Evolutionary conservation across 352 stramenopile genomes (phyloP).

Genomic region (Phytophthora lateralis): DNA sequence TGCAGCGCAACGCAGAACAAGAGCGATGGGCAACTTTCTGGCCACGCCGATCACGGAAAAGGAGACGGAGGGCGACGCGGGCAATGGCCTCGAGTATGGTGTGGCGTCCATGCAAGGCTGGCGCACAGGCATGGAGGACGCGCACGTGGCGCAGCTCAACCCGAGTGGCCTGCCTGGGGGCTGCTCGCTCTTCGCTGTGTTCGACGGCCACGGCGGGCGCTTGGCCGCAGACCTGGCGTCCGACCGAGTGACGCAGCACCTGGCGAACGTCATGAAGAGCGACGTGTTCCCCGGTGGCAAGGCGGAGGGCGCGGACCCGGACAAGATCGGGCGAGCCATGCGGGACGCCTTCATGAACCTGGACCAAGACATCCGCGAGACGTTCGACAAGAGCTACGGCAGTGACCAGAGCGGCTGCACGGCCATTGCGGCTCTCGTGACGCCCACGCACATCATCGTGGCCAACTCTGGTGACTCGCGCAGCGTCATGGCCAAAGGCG

Average conservation of each 20-base stretch:
- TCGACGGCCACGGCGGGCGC: slow-evolving; percentile 77
- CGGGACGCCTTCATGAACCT: slow-evolving; percentile 68
- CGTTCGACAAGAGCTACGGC: slow-evolving; percentile 50
- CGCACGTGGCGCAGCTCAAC: slow-evolving; percentile 67
- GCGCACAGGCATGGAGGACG: slow-evolving; percentile 85
- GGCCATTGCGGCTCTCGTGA: slow-evolving; percentile 75
- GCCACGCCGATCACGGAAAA: slow-evolving; percentile 80
- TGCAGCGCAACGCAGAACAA: neutral
- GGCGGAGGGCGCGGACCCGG: slow-evolving; percentile 40
- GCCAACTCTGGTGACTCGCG: slow-evolving; percentile 85
- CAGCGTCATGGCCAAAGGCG: slow-evolving; percentile 66
- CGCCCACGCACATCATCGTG: slow-evolving; percentile 73
- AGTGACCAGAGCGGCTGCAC: slow-evolving; percentile 81
- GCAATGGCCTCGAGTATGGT: slow-evolving; percentile 67
- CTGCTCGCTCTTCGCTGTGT: slow-evolving; percentile 80
- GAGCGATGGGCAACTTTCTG: slow-evolving; percentile 84
- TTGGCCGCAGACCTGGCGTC: slow-evolving; percentile 60
- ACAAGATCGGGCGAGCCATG: slow-evolving; percentile 64
- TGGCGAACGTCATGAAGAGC: slow-evolving; percentile 44
- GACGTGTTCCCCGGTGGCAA: slow-evolving; percentile 42
- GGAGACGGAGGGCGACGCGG: slow-evolving; percentile 53
- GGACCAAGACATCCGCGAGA: slow-evolving; percentile 64
- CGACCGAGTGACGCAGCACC: slow-evolving; percentile 42
- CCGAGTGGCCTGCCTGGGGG: slow-evolving; percentile 45
- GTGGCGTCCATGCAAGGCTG: slow-evolving; percentile 84